These are phyloP conservation scores for Clitopilus passeckerianus DNA, from an alignment of 768 basidiomycete species.

Conservation along the genomic window DNA sequence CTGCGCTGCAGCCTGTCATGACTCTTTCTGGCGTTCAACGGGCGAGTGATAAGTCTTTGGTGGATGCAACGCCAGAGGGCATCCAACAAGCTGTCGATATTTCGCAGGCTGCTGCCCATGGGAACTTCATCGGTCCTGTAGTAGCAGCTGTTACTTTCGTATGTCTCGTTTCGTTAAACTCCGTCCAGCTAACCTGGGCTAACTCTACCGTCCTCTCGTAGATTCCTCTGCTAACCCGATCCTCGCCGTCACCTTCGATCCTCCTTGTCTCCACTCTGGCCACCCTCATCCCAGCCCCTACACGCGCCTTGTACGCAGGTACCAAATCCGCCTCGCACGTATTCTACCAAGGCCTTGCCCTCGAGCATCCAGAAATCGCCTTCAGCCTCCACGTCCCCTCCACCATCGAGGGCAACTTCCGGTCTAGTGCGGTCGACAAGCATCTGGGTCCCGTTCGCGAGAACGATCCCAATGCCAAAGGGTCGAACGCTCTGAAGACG, in stretches of 20 bases:
- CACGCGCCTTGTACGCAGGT: conserved; percentile 77
- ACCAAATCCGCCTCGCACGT: conserved; percentile 78
- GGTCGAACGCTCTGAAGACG: conserved; percentile 38
- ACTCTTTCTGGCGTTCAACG: conserved; percentile 56
- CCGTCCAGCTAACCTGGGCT: neutral
- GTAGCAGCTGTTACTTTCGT: conserved; percentile 71
- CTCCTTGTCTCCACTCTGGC: conserved; percentile 78
- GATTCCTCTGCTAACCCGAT: conserved; percentile 70
- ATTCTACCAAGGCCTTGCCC: conserved; percentile 74
- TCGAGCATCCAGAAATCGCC: conserved; percentile 67
- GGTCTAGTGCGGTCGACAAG: conserved; percentile 72
- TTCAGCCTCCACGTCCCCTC: conserved; percentile 63
- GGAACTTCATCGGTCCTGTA: conserved; percentile 70
- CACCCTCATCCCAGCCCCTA: conserved; percentile 79
- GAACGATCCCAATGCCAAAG: conserved; percentile 49
- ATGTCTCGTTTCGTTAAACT: conserved; percentile 26
- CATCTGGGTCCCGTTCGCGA: conserved; percentile 32
- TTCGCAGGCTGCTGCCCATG: conserved; percentile 48
- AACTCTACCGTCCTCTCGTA: conserved; percentile 22
- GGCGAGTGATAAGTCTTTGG: conserved; percentile 20
- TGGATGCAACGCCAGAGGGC: conserved; percentile 45
- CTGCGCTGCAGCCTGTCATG: conserved; percentile 73
- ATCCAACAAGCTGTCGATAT: conserved; percentile 55
- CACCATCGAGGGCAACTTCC: conserved; percentile 75
- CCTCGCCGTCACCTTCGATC: conserved; percentile 66